A percentile compares a stretch with the other conserved stretches of the same genome.
These are phyloP conservation scores for Taphrina wiesneri DNA, from an alignment of 1,139 yeast genomes.

Conservation along the genomic window DNA sequence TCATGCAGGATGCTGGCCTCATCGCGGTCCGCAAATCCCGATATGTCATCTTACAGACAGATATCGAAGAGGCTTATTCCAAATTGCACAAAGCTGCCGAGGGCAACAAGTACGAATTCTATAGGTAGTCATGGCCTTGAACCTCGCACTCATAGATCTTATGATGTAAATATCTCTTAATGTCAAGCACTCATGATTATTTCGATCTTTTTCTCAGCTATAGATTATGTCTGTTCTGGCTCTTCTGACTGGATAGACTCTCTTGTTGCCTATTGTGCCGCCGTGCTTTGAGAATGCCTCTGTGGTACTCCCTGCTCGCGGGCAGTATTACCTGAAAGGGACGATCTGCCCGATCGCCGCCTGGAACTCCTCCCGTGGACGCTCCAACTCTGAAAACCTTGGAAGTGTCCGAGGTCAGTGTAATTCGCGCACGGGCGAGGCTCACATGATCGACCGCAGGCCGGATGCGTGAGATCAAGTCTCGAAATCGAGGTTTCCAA, in stretches of 20 bases:
- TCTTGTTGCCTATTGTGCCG: too few species aligned
- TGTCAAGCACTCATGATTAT: neutral
- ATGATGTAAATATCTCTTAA: neutral
- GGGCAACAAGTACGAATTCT: conserved; percentile 96
- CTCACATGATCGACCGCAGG: neutral
- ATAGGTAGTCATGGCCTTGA: conserved; percentile 57
- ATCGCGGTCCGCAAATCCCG: conserved; percentile 97
- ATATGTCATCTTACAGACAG: conserved; percentile 81
- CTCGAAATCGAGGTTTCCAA: neutral
- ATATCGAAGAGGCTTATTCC: conserved; percentile 95
- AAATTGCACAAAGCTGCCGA: conserved; percentile 96
- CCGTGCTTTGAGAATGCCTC: too few species aligned
- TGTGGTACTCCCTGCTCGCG: too few species aligned
- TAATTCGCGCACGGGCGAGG: too few species aligned
- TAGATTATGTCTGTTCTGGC: too few species aligned
- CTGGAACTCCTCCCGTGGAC: too few species aligned
- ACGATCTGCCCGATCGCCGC: too few species aligned
- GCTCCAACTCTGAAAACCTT: too few species aligned
- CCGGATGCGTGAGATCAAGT: neutral
- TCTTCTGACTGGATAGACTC: too few species aligned
- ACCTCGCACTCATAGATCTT: neutral
- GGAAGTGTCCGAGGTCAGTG: neutral
- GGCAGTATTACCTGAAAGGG: too few species aligned
- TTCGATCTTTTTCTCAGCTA: neutral
- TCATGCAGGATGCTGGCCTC: conserved; percentile 99